Base-by-base conservation (phyloP, 805 yeast species). In the Tetrapisispora phaffii region DNA sequence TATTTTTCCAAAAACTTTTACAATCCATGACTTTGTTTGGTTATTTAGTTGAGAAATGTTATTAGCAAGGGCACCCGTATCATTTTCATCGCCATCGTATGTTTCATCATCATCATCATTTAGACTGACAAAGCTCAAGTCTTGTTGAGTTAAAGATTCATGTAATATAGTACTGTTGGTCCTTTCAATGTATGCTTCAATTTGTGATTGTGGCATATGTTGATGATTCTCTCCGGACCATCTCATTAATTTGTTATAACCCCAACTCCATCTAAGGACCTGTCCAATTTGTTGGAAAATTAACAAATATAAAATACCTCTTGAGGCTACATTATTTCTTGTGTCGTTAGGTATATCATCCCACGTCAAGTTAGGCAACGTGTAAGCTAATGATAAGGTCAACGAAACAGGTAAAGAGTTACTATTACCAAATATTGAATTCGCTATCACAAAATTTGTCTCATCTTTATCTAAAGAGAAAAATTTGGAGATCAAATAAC, bases 401-500 rank as follows among this genome's bases (percentile, higher is more conserved):
- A 93, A 72, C 0, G 96, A 87, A 1, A 90, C 97, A 0, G 98
- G 97, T 45, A 90, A 74, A 10, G 95, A 85, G 69, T 90, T 90
- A 37, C 96, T 86, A 66, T 90, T 93, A 44, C 97, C 97, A 66
- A 90, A 90, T 6, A 89, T 96, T 2, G 93, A 87, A 94, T 93
- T 93, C 2, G 96, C 97, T 20, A 94, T 83, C 41, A 93, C 96
- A 57, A 86, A 90, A 66, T 90, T 89, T 3, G 85, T 60, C 65
- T 93, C 97, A 13, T 85, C 77, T 41, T 69, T 76, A 55, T 84
- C 84, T 55, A 93, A 68, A 7, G 65, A 57, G 50, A 88, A 61
- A 36, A 79, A 50, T 13, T 64, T 60, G 3, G 86, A 70, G 34
- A 80, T 73, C 20, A 76, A 24, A 26, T 68, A 66, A 7, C 96